Conservation (phyloP, 1,284 basidiomycete species). For the Ceratobasidium sp. region DNA sequence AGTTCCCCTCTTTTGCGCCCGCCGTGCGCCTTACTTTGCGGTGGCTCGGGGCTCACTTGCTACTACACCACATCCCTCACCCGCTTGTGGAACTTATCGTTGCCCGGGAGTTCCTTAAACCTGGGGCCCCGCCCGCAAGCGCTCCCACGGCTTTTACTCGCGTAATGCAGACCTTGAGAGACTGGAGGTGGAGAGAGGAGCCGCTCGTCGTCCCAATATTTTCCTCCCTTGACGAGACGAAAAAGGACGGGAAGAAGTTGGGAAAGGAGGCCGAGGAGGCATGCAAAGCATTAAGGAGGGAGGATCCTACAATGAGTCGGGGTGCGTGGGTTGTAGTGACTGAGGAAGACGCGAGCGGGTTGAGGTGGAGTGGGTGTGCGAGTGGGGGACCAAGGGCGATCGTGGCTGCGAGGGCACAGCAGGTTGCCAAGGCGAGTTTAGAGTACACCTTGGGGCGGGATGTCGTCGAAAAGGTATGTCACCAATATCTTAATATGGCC, state of each 20-base stretch:
- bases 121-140: conserved; percentile 57
- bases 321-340: conserved; percentile 87
- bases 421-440: conserved; percentile 79
- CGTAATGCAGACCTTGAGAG: conserved; percentile 77
- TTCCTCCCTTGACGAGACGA: conserved; percentile 54
- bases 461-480: conserved; percentile 65
- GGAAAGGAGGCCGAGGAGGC: conserved; percentile 63
- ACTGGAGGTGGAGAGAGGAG: conserved; percentile 79
- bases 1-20: conserved; percentile 80
- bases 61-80: conserved; percentile 76
- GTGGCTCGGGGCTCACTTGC: conserved; percentile 93
- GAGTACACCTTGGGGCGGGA: conserved; percentile 51
- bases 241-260: conserved; percentile 24
- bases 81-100: conserved; percentile 89
- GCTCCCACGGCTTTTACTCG: conserved; percentile 77
- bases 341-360: conserved; percentile 74
- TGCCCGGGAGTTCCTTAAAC: conserved; percentile 65
- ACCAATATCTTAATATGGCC: neutral
- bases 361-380: conserved; percentile 51
- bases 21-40: conserved; percentile 91
- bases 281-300: conserved; percentile 54
- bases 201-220: conserved; percentile 63
- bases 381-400: conserved; percentile 60
- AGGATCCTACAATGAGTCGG: conserved; percentile 59
- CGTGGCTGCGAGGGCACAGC: conserved; percentile 74